Conservation (phyloP, 2,329 filamentous ascomycete genomes). For the Trichoderma lentiforme region DNA sequence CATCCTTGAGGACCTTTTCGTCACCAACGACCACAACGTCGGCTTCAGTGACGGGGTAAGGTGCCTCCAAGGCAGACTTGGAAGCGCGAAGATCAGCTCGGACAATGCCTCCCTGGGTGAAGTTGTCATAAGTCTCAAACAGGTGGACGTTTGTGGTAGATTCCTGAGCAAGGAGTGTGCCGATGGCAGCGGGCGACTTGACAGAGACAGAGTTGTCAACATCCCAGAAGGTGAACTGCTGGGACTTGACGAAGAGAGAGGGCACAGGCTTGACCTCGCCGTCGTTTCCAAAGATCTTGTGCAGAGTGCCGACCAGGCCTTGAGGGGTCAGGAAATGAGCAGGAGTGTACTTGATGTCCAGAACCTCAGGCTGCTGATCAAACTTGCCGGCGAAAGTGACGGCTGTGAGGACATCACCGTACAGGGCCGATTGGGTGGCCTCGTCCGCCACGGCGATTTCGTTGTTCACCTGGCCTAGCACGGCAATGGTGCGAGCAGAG, state of each 20-base stretch:
- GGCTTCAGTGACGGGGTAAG: constrained; percentile 75
- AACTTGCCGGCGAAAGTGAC: constrained; percentile 73
- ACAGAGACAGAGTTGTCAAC: constrained; percentile 69
- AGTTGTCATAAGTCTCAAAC: constrained; percentile 63
- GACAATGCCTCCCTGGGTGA: constrained; percentile 70
- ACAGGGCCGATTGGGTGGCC: constrained; percentile 78
- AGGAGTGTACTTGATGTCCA: constrained; percentile 88
- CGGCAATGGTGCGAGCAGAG: constrained; percentile 71
- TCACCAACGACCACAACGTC: constrained; percentile 77
- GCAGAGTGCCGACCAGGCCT: constrained; percentile 49
- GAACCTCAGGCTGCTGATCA: constrained; percentile 59
- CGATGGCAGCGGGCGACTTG: constrained; percentile 59
- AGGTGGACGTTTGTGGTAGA: constrained; percentile 61
- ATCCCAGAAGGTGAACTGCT: constrained; percentile 95
- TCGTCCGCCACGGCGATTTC: constrained; percentile 69
- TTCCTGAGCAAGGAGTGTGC: constrained; percentile 65
- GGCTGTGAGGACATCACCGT: constrained; percentile 85
- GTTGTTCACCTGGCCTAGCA: constrained; percentile 83
- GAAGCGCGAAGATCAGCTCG: constrained; percentile 84
- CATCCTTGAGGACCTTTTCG: constrained; percentile 72
- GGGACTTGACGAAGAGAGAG: constrained; percentile 53
- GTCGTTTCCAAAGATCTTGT: constrained; percentile 54
- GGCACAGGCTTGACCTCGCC: constrained; percentile 41
- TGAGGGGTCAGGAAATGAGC: constrained; percentile 55
- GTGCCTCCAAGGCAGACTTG: constrained; percentile 76